Conservation (phyloP, 148 eudicot species). For the Amaranthus cruentus region DNA sequence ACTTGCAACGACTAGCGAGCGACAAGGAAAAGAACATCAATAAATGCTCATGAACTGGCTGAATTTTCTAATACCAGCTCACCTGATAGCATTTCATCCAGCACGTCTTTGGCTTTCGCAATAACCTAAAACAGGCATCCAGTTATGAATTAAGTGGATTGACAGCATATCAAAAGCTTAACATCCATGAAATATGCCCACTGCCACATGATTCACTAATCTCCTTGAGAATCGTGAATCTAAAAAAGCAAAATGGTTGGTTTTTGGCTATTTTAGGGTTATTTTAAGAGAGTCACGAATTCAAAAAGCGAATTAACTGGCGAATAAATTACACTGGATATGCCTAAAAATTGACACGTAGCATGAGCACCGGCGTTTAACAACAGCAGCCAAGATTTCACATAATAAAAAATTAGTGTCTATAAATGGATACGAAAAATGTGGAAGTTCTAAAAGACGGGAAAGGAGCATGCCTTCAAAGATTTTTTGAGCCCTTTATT, state of each 20-base stretch:
- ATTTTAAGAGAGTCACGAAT: too few relatives aligned
- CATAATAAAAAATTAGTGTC: background rate
- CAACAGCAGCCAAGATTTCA: background rate
- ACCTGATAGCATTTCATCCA: conserved; percentile 66
- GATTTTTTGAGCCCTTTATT: conserved; percentile 74
- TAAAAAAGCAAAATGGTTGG: too few relatives aligned
- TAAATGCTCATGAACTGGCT: background rate
- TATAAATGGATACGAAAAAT: conserved; percentile 4
- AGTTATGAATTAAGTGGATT: conserved; percentile 43
- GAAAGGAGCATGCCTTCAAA: conserved; percentile 53
- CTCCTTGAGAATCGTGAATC: too few relatives aligned
- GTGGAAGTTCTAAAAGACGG: background rate
- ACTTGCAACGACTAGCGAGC: conserved; percentile 16
- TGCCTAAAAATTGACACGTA: too few relatives aligned
- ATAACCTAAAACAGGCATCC: conserved; percentile 65
- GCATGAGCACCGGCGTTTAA: background rate
- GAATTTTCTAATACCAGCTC: conserved; percentile 3
- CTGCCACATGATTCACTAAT: background rate
- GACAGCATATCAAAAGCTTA: conserved; percentile 19
- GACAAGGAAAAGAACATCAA: background rate
- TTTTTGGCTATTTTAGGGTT: too few relatives aligned
- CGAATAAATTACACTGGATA: too few relatives aligned
- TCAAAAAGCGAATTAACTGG: too few relatives aligned
- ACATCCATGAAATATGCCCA: conserved; percentile 12
- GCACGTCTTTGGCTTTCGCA: conserved; percentile 66